These are phyloP conservation scores for Lepidium didymum DNA, from an alignment of 345 rosid genomes.

Conservation along the genomic window DNA sequence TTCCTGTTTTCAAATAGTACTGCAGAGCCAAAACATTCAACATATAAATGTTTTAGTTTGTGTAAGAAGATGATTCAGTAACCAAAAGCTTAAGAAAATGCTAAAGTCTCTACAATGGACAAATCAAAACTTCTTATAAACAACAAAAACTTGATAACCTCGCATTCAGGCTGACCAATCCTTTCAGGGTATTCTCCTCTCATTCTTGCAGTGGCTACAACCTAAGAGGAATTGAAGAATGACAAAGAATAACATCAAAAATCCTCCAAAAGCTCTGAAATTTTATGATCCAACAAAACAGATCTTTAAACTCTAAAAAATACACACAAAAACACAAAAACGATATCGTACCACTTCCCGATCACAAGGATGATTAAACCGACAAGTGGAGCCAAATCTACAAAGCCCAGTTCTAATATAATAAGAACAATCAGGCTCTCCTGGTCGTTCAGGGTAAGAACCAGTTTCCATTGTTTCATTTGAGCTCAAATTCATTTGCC, in stretches of 20 bases:
- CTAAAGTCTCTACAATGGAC: not conserved
- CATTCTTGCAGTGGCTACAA: conserved; percentile 87
- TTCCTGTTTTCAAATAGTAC: conserved; percentile 97
- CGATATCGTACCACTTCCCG: conserved; percentile 67
- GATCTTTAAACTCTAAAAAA: not conserved
- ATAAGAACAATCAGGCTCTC: conserved; percentile 95
- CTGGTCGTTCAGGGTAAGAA: conserved; percentile 79
- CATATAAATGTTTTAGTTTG: conserved; percentile 1
- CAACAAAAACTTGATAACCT: conserved; percentile 37
- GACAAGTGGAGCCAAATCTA: conserved; percentile 61
- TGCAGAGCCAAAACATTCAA: conserved; percentile 29
- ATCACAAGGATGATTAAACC: conserved; percentile 63
- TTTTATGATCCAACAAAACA: not conserved
- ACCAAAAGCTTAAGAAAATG: not conserved
- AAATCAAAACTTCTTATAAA: not conserved
- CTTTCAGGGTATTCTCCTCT: conserved; percentile 97
- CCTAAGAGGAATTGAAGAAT: conserved; percentile 40
- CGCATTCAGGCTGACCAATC: conserved; percentile 92
- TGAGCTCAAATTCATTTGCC: conserved; percentile 75
- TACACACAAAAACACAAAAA: not conserved
- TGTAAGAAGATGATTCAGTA: not conserved
- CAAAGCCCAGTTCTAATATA: conserved; percentile 98
- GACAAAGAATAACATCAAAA: not conserved
- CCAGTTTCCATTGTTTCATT: conserved; percentile 67
- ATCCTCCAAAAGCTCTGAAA: not conserved